Base-by-base conservation (phyloP, 768 basidiomycete species). In the Candolleomyces efflorescens region DNA sequence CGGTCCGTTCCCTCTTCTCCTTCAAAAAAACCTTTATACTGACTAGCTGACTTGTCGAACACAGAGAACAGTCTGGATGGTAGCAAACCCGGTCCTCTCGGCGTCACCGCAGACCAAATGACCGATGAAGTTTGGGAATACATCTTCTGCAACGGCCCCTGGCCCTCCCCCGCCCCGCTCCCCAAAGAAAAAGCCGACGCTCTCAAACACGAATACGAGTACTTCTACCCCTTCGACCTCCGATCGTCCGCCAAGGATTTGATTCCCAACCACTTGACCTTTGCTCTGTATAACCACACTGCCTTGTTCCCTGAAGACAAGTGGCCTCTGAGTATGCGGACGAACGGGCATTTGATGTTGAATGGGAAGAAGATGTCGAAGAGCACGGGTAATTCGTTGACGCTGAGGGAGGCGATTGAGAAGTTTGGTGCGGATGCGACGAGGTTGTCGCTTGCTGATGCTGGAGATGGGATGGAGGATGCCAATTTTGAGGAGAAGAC, bases 311-410 rank as follows among this genome's bases (percentile, higher is more conserved):
- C 92, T 56, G 81, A 86, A 64, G 83, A 91, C 67, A 90, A 91
- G 71, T 94, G 91, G 91, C 96, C 97, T 0, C 67, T 83, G 65
- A 86, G 91, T 68, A 92, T 99, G 79, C 89, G 97, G 23, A 87
- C 91, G 47, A 99, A 99, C 67, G 97, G 97, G 0, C 96, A 98
- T 69, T 72, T 99, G 78, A 87, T 94, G 87, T 71, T 99, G 71
- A 98, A 99, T 71, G 95, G 96, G 18, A 89, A 94, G 79, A 99
- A 98, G 79, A 99, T 99, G 97, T 88, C 86, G 41, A 99, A 98
- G 82, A 91, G 89, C 70, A 94, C 89, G 46, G 97, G 97, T 11
- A 99, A 99, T 73, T 92, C 88, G 56, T 76, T 98, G 78, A 99
- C 96, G 0, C 75, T 98, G 70, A 76, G 84, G 55, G 90, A 99